A percentile compares a stretch with the other conserved stretches of the same genome.
phyloP scores from a whole-genome alignment of 805 yeast genomes.

The Starmerella asiatica region DNA sequence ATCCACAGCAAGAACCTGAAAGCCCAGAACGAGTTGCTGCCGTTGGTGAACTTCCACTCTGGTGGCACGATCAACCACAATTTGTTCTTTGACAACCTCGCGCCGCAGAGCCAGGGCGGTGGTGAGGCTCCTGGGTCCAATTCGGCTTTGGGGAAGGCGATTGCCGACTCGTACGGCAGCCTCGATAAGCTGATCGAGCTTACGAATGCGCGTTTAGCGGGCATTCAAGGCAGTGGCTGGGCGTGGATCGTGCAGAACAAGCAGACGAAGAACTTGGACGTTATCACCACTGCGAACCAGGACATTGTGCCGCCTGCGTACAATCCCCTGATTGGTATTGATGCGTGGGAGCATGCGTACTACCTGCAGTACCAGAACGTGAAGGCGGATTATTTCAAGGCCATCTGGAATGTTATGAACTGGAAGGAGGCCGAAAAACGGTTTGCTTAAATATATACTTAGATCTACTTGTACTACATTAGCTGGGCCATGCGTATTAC shows the following conservation, averaged over 20 bases:
- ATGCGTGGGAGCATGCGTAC: conserved; percentile 96
- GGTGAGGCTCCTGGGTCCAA: conserved; percentile 48
- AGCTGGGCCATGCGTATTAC: too few species aligned
- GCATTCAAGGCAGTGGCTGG: conserved; percentile 94
- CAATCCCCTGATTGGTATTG: conserved; percentile 73
- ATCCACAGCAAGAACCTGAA: conserved; percentile 43
- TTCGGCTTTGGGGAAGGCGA: conserved; percentile 46
- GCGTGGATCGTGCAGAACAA: conserved; percentile 77
- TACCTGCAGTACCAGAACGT: conserved; percentile 86
- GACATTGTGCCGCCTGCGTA: conserved; percentile 64
- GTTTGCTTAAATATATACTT: background rate
- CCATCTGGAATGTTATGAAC: conserved; percentile 87
- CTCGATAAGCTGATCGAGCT: conserved; percentile 50
- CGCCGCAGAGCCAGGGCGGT: conserved; percentile 64
- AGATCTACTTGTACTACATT: background rate
- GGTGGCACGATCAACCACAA: conserved; percentile 84
- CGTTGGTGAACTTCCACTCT: conserved; percentile 75
- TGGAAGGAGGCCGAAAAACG: conserved; percentile 83
- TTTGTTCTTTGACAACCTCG: conserved; percentile 76
- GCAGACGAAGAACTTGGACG: conserved; percentile 54
- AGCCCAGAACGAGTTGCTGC: conserved; percentile 46
- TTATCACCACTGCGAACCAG: conserved; percentile 73
- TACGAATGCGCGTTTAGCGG: conserved; percentile 64
- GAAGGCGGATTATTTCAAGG: conserved; percentile 82
- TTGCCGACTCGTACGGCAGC: conserved; percentile 53